These are phyloP conservation scores for Chlorella sp. DNA, from an alignment of 139 green algal species.

Conservation along the genomic window DNA sequence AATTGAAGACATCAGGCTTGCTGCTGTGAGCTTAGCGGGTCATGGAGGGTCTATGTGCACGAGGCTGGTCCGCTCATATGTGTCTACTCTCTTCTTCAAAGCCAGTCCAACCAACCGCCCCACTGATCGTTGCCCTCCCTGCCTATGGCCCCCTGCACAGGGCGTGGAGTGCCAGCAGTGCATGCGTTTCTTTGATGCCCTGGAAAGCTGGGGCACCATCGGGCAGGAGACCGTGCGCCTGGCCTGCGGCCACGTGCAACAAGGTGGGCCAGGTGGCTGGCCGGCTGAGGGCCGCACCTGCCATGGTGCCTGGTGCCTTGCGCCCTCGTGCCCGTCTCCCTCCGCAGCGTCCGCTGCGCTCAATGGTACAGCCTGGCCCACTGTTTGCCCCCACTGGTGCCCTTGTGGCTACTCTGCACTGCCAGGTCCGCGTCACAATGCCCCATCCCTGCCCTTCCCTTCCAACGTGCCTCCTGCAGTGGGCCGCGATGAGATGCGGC, in stretches of 20 bases:
- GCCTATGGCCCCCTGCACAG: not conserved
- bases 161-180: slow-evolving; percentile 59
- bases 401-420: too few species aligned
- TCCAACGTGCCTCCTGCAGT: not conserved
- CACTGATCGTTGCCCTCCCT: too few species aligned
- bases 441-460: not conserved
- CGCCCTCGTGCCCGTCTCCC: not conserved
- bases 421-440: not conserved
- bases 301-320: not conserved
- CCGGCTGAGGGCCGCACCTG: not conserved
- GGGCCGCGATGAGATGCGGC: slow-evolving; percentile 25
- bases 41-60: not conserved
- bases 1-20: not conserved
- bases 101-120: too few species aligned
- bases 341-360: not conserved
- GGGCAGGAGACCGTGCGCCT: not conserved
- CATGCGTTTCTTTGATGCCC: slow-evolving; percentile 52
- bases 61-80: too few species aligned
- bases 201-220: slow-evolving; percentile 48
- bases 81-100: too few species aligned
- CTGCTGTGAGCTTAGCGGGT: not conserved
- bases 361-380: not conserved
- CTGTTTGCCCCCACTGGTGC: too few species aligned
- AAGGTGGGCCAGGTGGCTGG: not conserved
- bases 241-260: slow-evolving; percentile 24